Percentiles rank a stretch among this genome's conserved stretches.
These are phyloP conservation scores for Sonneratia alba DNA, from an alignment of 345 rosid species.

Conservation along the genomic window DNA sequence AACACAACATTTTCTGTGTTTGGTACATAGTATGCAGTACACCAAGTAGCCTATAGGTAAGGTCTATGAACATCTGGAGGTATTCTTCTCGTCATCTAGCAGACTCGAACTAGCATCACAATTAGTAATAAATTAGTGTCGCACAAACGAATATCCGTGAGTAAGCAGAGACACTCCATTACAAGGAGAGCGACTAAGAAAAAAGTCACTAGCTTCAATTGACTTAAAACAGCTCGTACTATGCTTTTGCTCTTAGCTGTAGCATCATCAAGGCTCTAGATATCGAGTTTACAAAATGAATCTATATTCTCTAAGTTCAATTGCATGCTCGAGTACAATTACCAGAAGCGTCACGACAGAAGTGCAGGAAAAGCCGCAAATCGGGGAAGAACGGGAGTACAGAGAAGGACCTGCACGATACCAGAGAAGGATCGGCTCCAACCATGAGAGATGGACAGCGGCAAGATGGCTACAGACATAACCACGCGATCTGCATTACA, in stretches of 20 bases:
- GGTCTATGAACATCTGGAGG: not conserved
- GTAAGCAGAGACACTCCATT: not conserved
- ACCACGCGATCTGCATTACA: slow-evolving; percentile 94
- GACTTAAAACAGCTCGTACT: not conserved
- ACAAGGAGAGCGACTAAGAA: not conserved
- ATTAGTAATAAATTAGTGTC: not conserved
- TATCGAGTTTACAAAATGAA: not conserved
- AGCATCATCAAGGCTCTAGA: not conserved
- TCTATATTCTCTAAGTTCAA: not conserved
- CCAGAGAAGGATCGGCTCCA: slow-evolving; percentile 98
- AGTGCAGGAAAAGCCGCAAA: not conserved
- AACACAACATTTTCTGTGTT: too few relatives aligned
- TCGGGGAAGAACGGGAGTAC: not conserved
- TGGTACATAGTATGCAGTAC: not conserved
- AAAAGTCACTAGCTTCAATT: not conserved
- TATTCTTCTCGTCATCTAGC: not conserved
- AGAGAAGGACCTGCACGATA: slow-evolving; percentile 65
- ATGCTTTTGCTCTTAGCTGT: not conserved
- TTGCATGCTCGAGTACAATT: not conserved
- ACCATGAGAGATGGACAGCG: slow-evolving; percentile 69
- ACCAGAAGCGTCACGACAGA: not conserved
- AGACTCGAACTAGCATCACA: not conserved
- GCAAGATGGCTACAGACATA: slow-evolving; percentile 92
- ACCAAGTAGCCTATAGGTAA: not conserved
- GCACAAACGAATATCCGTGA: not conserved